Evolutionary conservation across 441 rosid genomes (phyloP).

Genomic region (Theobroma grandiflorum): DNA sequence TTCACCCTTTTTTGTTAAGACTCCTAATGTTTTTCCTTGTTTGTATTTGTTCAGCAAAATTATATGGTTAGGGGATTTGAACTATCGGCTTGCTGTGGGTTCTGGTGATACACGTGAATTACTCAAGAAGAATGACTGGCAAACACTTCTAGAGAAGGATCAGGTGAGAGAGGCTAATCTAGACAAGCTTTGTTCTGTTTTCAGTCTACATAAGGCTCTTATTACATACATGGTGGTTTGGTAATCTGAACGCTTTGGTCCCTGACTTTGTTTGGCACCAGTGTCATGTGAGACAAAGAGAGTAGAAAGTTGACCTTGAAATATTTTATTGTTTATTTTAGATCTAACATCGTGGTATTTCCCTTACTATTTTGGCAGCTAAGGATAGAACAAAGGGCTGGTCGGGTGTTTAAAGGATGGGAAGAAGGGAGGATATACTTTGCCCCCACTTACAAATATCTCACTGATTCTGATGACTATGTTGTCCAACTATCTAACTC

Average conservation of each 20-base stretch:
- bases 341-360: conserved; percentile 9
- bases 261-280: background rate
- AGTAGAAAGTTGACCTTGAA: background rate
- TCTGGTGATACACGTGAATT: conserved; percentile 52
- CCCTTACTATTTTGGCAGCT: conserved; percentile 51
- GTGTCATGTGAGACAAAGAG: background rate
- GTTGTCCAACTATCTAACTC: conserved; percentile 62
- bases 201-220: conserved; percentile 12
- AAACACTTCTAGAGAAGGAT: conserved; percentile 81
- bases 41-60: conserved; percentile 59
- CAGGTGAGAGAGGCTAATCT: conserved; percentile 22
- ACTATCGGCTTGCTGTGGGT: conserved; percentile 75
- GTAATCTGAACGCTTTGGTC: background rate
- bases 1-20: background rate
- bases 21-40: background rate
- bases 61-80: conserved; percentile 96
- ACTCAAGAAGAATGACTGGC: conserved; percentile 73
- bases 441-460: conserved; percentile 93
- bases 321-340: background rate
- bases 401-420: conserved; percentile 87
- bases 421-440: conserved; percentile 84
- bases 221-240: background rate
- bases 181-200: background rate
- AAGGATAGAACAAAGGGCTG: conserved; percentile 75
- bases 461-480: conserved; percentile 69